A percentile compares a stretch with the other conserved stretches of the same genome.
phyloP scores from a whole-genome alignment of 495 filamentous ascomycete species.

The Daldinia loculata region DNA sequence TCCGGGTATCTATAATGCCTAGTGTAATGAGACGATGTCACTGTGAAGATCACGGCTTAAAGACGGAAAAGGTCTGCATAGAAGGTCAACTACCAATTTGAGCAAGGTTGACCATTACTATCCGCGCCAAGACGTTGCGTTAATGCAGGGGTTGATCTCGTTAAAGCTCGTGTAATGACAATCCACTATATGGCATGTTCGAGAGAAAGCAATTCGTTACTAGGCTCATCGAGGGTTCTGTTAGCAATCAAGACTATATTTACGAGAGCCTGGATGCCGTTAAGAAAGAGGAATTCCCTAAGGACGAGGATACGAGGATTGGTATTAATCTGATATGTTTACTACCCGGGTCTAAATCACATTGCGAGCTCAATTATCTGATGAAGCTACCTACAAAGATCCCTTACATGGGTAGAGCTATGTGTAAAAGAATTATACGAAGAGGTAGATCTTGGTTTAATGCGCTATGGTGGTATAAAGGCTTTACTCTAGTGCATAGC shows the following conservation, averaged over 20 bases:
- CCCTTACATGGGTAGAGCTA: neutral
- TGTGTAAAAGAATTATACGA: neutral
- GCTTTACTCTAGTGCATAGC: neutral
- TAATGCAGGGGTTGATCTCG: constrained; percentile 10
- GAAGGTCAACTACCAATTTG: constrained; percentile 20
- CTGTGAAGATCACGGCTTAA: constrained; percentile 8
- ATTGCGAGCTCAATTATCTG: no score
- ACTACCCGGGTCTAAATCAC: no score
- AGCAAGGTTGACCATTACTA: constrained; percentile 8
- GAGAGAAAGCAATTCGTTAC: neutral
- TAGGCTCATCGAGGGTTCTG: neutral
- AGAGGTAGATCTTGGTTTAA: neutral
- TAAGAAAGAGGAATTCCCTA: no score
- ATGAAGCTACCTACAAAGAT: no score
- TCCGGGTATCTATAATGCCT: neutral
- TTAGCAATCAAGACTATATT: neutral
- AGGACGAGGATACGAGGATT: no score
- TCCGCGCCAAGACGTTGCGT: constrained; percentile 31
- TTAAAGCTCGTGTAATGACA: constrained; percentile 19
- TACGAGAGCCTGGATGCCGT: neutral
- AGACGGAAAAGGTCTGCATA: constrained; percentile 11
- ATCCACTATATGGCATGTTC: neutral
- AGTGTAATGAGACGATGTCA: neutral
- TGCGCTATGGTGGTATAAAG: neutral
- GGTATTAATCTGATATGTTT: no score